Conservation (phyloP, 306 rosid species). For the Trichosanthes cucumerina region DNA sequence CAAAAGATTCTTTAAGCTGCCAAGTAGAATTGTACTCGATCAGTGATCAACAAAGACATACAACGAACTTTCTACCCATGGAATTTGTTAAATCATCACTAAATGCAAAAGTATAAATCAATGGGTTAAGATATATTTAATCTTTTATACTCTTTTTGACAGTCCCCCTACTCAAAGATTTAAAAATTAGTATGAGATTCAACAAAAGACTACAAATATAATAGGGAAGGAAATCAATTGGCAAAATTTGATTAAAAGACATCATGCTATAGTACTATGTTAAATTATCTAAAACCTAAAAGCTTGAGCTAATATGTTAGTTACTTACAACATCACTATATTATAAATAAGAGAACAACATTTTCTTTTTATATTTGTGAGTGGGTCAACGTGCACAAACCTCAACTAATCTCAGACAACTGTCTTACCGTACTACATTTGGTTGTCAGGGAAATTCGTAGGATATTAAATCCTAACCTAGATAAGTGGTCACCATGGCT, state of each 20-base stretch:
- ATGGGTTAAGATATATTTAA: not conserved
- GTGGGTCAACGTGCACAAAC: too few species aligned
- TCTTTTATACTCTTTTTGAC: not conserved
- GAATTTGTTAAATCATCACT: not conserved
- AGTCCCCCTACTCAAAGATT: not conserved
- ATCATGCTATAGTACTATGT: not conserved
- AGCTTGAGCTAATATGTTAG: not conserved
- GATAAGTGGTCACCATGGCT: too few species aligned
- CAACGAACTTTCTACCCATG: not conserved
- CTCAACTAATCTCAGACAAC: too few species aligned
- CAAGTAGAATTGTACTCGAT: constrained; percentile 10
- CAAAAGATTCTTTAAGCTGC: constrained; percentile 40
- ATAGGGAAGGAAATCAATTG: not conserved
- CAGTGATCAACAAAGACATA: not conserved
- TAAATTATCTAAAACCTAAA: not conserved
- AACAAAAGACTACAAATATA: not conserved
- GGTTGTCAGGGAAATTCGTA: too few species aligned
- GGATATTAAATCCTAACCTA: too few species aligned
- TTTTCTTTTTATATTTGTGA: too few species aligned
- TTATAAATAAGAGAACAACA: not conserved
- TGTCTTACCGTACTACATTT: too few species aligned
- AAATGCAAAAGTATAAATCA: not conserved
- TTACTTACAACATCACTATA: not conserved
- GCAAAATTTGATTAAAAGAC: not conserved
- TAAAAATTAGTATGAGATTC: not conserved